Evolutionary conservation across 345 rosid species (phyloP).

Genomic region (Cardamine occulta): DNA sequence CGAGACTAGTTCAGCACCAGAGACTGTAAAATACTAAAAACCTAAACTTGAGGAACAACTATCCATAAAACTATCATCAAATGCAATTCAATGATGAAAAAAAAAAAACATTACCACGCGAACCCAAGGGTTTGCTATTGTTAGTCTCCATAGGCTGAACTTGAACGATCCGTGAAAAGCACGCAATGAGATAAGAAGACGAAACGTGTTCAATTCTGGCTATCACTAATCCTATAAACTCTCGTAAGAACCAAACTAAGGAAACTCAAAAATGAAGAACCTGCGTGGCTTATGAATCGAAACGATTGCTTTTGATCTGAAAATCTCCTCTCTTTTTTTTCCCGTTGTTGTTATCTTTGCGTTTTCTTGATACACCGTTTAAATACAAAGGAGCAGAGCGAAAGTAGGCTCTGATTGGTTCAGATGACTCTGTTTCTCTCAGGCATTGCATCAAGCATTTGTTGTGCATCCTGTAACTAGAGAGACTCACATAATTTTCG

Average conservation of each 20-base stretch:
- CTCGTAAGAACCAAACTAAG: neutral
- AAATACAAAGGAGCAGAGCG: neutral
- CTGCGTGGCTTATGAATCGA: neutral
- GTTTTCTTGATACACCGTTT: neutral
- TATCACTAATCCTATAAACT: neutral
- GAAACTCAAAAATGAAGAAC: neutral
- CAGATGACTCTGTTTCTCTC: neutral
- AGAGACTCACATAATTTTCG: neutral
- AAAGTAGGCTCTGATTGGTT: neutral
- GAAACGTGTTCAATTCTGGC: neutral
- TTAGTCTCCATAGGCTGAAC: conserved; percentile 18
- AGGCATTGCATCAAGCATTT: neutral
- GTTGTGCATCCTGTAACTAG: neutral
- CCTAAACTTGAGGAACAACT: conserved; percentile 20
- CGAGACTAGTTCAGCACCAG: conserved; percentile 9
- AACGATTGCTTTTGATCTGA: neutral
- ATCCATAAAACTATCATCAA: conserved; percentile 17
- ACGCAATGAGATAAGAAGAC: neutral
- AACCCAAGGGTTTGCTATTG: conserved; percentile 54
- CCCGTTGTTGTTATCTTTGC: neutral
- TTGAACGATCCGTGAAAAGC: neutral
- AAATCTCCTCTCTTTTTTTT: neutral
- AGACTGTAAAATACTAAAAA: conserved; percentile 18
- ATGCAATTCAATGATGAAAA: neutral
- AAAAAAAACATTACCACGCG: conserved; percentile 37